phyloP scores from a whole-genome alignment of 179 eudicot genomes.

The Amaranthus tricolor region DNA sequence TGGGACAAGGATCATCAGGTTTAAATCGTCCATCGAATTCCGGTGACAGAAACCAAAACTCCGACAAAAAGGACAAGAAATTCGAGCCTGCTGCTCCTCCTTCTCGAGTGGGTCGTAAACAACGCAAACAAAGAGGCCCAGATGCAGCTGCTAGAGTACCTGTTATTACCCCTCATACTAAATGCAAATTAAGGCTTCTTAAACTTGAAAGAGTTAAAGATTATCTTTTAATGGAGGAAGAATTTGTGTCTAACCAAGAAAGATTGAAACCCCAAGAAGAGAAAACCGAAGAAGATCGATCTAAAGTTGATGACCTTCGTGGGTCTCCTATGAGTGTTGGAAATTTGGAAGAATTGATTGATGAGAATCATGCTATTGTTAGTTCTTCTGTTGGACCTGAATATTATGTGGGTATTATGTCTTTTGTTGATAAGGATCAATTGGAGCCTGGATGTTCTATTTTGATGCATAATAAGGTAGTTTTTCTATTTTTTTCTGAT shows the following conservation, averaged over 20 bases:
- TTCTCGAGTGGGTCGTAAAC: conserved; percentile 75
- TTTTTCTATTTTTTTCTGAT: not conserved
- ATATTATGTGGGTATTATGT: conserved; percentile 78
- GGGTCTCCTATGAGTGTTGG: conserved; percentile 96
- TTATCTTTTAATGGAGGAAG: conserved; percentile 79
- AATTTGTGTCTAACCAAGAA: conserved; percentile 82
- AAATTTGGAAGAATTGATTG: conserved; percentile 77
- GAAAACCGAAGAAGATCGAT: conserved; percentile 79
- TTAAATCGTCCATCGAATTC: conserved; percentile 46
- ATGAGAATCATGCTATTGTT: conserved; percentile 91
- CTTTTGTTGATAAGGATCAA: conserved; percentile 92
- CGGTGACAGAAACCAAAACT: conserved; percentile 49
- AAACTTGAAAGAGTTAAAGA: conserved; percentile 80
- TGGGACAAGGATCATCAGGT: conserved; percentile 73
- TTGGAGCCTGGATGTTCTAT: conserved; percentile 88
- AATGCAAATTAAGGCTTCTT: conserved; percentile 67
- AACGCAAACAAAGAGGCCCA: conserved; percentile 72
- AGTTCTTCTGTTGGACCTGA: conserved; percentile 82
- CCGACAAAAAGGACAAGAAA: conserved; percentile 78
- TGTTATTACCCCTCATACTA: conserved; percentile 64
- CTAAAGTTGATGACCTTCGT: conserved; percentile 77
- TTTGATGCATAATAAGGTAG: conserved; percentile 92
- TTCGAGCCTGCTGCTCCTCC: conserved; percentile 83
- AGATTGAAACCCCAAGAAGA: conserved; percentile 79
- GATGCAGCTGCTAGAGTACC: conserved; percentile 79